Evolutionary conservation across 2,329 filamentous ascomycete species (phyloP).

Genomic region (Macrophomina phaseolina): DNA sequence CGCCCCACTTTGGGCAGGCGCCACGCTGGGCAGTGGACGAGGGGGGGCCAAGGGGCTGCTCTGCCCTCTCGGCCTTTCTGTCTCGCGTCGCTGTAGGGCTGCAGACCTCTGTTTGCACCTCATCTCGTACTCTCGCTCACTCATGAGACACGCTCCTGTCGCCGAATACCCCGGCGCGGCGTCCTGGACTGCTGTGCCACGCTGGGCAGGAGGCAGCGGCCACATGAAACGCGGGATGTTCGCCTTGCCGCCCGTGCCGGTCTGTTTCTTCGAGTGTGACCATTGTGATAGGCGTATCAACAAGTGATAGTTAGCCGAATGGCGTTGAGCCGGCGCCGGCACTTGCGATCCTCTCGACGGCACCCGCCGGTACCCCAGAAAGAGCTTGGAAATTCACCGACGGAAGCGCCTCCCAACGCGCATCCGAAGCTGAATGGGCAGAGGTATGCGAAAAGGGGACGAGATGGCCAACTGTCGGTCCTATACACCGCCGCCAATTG

Average conservation of each 20-base stretch:
- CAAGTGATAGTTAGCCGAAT: too few relatives aligned
- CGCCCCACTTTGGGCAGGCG: slow-evolving; percentile 11
- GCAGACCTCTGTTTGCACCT: background rate
- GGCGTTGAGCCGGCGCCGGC: too few relatives aligned
- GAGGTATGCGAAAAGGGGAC: background rate
- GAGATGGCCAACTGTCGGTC: background rate
- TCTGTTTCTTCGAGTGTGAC: background rate
- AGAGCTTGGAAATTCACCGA: background rate
- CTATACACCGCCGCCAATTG: background rate
- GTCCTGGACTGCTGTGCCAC: background rate
- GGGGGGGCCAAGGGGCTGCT: background rate
- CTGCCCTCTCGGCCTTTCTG: background rate
- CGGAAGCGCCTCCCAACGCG: background rate
- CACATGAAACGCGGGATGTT: too few relatives aligned
- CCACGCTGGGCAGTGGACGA: background rate
- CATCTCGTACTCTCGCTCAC: background rate
- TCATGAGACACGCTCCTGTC: background rate
- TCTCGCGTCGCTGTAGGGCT: background rate
- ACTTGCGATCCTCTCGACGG: background rate
- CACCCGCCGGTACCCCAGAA: background rate
- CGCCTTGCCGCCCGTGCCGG: background rate
- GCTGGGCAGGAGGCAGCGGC: background rate
- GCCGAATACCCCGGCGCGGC: background rate
- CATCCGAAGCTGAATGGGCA: background rate
- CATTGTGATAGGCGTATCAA: too few relatives aligned